Conservation (phyloP, 2,329 filamentous ascomycete species). For the Botrytis fragariae region DNA sequence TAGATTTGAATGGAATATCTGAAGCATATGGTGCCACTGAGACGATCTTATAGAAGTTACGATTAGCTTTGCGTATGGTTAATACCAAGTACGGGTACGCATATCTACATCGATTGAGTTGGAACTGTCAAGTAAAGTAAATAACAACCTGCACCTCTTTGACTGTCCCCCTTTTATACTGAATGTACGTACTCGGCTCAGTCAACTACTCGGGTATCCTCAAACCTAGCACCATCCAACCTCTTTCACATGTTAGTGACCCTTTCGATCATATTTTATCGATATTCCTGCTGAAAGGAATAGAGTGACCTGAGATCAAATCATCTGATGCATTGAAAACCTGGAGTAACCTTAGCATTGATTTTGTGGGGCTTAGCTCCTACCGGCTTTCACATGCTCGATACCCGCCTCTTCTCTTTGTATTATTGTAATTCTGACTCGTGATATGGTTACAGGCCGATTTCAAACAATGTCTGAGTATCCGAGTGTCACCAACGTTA, state of each 20-base stretch:
- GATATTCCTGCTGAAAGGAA: background rate
- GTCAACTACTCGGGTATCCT: background rate
- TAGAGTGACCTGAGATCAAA: background rate
- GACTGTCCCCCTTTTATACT: background rate
- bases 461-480: background rate
- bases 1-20: background rate
- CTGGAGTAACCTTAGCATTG: conserved; percentile 5
- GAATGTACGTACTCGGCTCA: background rate
- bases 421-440: background rate
- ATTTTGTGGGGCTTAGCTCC: conserved; percentile 18
- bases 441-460: background rate
- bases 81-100: background rate
- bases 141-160: background rate
- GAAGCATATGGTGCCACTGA: background rate
- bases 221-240: background rate
- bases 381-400: conserved; percentile 19
- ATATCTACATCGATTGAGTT: background rate
- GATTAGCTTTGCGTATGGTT: background rate
- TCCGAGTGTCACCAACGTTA: background rate
- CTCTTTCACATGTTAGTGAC: background rate
- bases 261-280: background rate
- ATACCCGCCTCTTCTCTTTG: conserved; percentile 7
- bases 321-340: conserved; percentile 18
- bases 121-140: background rate
- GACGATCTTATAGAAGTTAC: background rate